A percentile compares a stretch with the other conserved stretches of the same genome.
phyloP scores from a whole-genome alignment of 208 protist genomes.

The Leishmania arabica region DNA sequence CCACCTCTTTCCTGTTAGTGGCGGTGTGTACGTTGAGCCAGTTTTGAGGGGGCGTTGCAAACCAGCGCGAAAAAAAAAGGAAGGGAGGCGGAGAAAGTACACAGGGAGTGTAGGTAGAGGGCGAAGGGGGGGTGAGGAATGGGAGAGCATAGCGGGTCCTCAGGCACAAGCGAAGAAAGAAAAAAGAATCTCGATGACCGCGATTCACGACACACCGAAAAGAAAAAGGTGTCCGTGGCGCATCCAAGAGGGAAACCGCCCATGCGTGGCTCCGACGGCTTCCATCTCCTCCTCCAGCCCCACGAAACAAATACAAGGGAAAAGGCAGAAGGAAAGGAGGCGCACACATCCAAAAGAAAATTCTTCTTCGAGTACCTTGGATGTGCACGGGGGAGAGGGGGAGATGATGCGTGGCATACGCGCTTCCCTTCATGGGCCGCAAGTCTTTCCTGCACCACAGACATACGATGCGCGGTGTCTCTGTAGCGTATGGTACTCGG shows the following conservation, averaged over 20 bases:
- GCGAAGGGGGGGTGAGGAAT: neutral
- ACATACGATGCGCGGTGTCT: neutral
- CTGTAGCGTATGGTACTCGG: neutral
- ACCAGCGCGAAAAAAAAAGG: constrained; percentile 1
- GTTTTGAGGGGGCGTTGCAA: neutral
- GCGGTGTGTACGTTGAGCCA: neutral
- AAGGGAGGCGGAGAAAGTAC: neutral
- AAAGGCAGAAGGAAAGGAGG: neutral
- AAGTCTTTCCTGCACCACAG: neutral
- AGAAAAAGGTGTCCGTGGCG: constrained; percentile 1
- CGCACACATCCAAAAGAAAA: neutral
- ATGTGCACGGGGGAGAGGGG: neutral
- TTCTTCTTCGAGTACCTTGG: neutral
- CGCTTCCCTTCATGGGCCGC: neutral
- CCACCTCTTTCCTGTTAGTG: constrained; percentile 3
- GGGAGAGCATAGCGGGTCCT: neutral
- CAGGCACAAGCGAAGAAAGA: neutral
- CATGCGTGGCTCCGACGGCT: neutral
- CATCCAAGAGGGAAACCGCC: constrained; percentile 1
- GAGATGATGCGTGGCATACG: too few species aligned
- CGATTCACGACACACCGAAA: constrained; percentile 1
- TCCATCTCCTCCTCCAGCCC: neutral
- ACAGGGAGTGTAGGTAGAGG: neutral
- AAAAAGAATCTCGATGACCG: neutral
- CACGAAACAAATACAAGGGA: neutral